Conservation (phyloP, 2,329 filamentous ascomycete genomes). For the Cyphellophora attinorum region DNA sequence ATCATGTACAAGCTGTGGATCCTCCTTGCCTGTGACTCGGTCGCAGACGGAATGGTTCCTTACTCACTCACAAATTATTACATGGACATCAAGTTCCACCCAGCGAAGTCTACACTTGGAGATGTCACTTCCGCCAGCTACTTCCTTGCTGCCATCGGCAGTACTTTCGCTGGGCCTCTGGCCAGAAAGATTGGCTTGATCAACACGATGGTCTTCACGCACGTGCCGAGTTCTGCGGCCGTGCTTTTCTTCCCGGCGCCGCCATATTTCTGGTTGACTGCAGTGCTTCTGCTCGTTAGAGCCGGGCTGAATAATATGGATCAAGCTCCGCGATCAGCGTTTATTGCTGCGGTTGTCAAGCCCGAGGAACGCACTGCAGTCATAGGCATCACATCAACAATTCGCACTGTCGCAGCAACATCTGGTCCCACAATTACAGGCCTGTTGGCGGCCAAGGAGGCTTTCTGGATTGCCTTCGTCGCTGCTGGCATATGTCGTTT, state of each 20-base stretch:
- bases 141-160: conserved; percentile 44
- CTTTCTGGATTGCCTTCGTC: conserved; percentile 55
- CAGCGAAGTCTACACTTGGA: conserved; percentile 49
- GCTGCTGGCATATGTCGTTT: conserved; percentile 45
- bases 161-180: conserved; percentile 49
- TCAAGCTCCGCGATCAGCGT: conserved; percentile 55
- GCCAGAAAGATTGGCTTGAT: conserved; percentile 50
- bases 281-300: conserved; percentile 48
- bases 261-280: conserved; percentile 39
- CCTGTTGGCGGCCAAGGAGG: conserved; percentile 40
- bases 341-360: conserved; percentile 57
- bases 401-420: conserved; percentile 51
- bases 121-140: conserved; percentile 48
- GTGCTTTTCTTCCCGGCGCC: conserved; percentile 53
- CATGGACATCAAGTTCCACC: conserved; percentile 46
- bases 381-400: conserved; percentile 57
- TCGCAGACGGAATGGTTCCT: conserved; percentile 57
- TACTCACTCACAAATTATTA: conserved; percentile 51
- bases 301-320: conserved; percentile 60
- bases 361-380: conserved; percentile 58
- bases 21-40: conserved; percentile 53
- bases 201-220: conserved; percentile 56
- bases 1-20: conserved; percentile 59
- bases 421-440: conserved; percentile 48
- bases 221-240: conserved; percentile 52